These are phyloP conservation scores for Dendrothele bispora DNA, from an alignment of 768 basidiomycete genomes.

Conservation along the genomic window DNA sequence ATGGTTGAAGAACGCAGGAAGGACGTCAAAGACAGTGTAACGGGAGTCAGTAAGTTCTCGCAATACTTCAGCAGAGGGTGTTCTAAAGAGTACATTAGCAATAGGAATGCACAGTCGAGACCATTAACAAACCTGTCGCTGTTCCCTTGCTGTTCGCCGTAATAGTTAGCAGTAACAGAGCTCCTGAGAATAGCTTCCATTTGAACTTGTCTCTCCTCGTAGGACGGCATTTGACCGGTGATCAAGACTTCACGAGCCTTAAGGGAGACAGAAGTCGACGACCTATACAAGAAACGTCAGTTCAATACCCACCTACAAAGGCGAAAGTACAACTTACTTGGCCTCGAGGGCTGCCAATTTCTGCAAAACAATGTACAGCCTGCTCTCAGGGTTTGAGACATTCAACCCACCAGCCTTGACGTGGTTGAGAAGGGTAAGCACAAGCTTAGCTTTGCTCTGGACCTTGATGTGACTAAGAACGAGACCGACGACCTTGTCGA, in stretches of 20 bases:
- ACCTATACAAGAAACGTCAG: slow-evolving; percentile 41
- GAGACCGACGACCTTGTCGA: slow-evolving; percentile 82
- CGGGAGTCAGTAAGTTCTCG: slow-evolving; percentile 94
- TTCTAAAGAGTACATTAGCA: slow-evolving; percentile 40
- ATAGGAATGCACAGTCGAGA: not conserved
- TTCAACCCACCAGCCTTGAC: slow-evolving; percentile 80
- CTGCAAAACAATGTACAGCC: slow-evolving; percentile 74
- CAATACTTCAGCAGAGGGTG: slow-evolving; percentile 83
- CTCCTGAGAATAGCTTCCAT: slow-evolving; percentile 93
- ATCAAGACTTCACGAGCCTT: slow-evolving; percentile 98
- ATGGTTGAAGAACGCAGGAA: slow-evolving; percentile 94
- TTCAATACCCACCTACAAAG: not conserved
- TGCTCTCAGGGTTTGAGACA: slow-evolving; percentile 72
- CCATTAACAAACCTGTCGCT: slow-evolving; percentile 41
- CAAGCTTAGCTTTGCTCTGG: slow-evolving; percentile 86
- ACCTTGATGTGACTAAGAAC: slow-evolving; percentile 97
- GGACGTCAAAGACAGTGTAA: slow-evolving; percentile 96
- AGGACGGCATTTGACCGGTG: slow-evolving; percentile 93
- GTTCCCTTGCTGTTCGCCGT: slow-evolving; percentile 77
- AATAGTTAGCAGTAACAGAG: slow-evolving; percentile 83
- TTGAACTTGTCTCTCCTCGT: slow-evolving; percentile 89
- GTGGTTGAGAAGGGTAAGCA: slow-evolving; percentile 84
- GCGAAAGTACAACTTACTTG: slow-evolving; percentile 52
- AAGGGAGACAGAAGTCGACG: slow-evolving; percentile 87
- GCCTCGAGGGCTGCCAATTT: slow-evolving; percentile 86